A percentile compares a stretch with the other conserved stretches of the same genome.
phyloP scores from a whole-genome alignment of 768 basidiomycete genomes.

The Russula abietina region DNA sequence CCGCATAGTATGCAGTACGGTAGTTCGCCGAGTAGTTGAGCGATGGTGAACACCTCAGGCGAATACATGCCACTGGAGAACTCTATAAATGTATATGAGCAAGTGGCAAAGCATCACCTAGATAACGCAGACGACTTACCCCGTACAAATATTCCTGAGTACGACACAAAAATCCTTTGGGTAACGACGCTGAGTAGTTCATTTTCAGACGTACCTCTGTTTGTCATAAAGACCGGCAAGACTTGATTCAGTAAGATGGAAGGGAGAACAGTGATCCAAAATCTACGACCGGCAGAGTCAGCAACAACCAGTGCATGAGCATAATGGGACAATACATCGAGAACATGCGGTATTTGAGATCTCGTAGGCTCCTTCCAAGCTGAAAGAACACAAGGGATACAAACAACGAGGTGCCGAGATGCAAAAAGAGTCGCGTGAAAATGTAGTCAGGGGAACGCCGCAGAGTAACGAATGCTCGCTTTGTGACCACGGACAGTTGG shows the following conservation, averaged over 20 bases:
- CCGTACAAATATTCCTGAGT: slow-evolving; percentile 37
- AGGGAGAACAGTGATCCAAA: slow-evolving; percentile 62
- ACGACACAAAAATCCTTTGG: neutral
- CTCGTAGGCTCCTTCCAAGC: slow-evolving; percentile 55
- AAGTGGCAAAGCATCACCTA: neutral
- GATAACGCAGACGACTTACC: slow-evolving; percentile 1
- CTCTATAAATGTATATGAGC: slow-evolving; percentile 37
- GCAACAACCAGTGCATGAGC: neutral
- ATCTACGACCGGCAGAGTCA: slow-evolving; percentile 30
- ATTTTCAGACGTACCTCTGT: slow-evolving; percentile 39
- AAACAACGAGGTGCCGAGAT: slow-evolving; percentile 62
- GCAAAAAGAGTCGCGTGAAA: slow-evolving; percentile 75
- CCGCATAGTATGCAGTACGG: slow-evolving; percentile 71
- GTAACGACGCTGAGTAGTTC: neutral
- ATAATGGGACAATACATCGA: slow-evolving; percentile 48
- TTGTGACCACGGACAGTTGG: slow-evolving; percentile 63
- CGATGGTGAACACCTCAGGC: slow-evolving; percentile 76
- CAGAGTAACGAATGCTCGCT: slow-evolving; percentile 61
- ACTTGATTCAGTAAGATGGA: slow-evolving; percentile 76
- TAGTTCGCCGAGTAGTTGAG: slow-evolving; percentile 75
- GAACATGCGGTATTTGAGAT: slow-evolving; percentile 77
- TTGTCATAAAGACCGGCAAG: slow-evolving; percentile 77
- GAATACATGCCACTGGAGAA: slow-evolving; percentile 82
- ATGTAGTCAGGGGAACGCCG: slow-evolving; percentile 86
- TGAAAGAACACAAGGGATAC: slow-evolving; percentile 77